These are phyloP conservation scores for Mycena pura DNA, from an alignment of 768 basidiomycete genomes.

Conservation along the genomic window DNA sequence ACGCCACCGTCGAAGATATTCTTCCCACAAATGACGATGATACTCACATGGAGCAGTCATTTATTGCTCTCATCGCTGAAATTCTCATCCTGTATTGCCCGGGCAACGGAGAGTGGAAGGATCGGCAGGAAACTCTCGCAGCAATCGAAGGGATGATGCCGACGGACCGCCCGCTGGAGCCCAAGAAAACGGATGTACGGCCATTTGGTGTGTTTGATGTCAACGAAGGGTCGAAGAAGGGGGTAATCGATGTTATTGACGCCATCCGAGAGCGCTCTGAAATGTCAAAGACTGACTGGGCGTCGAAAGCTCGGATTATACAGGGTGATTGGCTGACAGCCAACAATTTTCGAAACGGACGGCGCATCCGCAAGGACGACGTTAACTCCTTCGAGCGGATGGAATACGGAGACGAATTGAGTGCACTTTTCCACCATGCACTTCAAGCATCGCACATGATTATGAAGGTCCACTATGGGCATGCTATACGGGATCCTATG, in stretches of 20 bases:
- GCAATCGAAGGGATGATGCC: slow-evolving; percentile 21
- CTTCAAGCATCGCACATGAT: slow-evolving; percentile 33
- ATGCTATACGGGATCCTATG: slow-evolving; percentile 31
- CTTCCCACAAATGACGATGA: slow-evolving; percentile 26
- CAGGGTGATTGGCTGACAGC: slow-evolving; percentile 38
- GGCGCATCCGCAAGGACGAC: slow-evolving; percentile 31
- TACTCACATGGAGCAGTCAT: slow-evolving; percentile 15
- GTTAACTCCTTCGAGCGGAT: slow-evolving; percentile 29
- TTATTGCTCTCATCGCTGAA: slow-evolving; percentile 17
- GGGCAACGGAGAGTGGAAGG: slow-evolving; percentile 17
- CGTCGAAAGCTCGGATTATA: slow-evolving; percentile 28
- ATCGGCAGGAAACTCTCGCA: slow-evolving; percentile 14
- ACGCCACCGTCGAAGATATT: slow-evolving; percentile 28
- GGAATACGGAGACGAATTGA: slow-evolving; percentile 33
- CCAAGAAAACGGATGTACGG: slow-evolving; percentile 30
- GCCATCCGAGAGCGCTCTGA: slow-evolving; percentile 25
- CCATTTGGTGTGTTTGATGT: slow-evolving; percentile 38
- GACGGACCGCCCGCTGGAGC: slow-evolving; percentile 28
- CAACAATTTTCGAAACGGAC: slow-evolving; percentile 31
- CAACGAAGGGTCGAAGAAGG: slow-evolving; percentile 40
- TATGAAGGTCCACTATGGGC: slow-evolving; percentile 32
- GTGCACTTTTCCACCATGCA: slow-evolving; percentile 34
- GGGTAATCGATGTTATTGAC: slow-evolving; percentile 31
- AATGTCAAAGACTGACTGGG: slow-evolving; percentile 29
- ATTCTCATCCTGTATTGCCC: slow-evolving; percentile 23